A percentile compares a stretch with the other conserved stretches of the same genome.
These are phyloP conservation scores for Noccaea bulbosa DNA, from an alignment of 345 rosid genomes.

Conservation along the genomic window DNA sequence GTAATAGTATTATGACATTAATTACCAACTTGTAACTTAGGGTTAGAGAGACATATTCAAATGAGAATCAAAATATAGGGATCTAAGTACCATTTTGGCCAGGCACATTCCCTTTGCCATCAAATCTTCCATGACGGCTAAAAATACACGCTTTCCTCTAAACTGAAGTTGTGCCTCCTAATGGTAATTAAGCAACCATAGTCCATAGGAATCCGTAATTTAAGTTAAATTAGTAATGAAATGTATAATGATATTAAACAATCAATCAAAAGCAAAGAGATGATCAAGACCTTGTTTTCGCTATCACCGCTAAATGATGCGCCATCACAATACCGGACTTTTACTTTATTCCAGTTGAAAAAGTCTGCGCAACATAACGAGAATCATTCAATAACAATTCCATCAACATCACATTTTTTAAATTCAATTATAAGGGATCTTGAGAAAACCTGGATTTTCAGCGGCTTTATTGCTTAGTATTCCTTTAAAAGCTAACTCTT, in stretches of 20 bases:
- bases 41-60: neutral
- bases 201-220: neutral
- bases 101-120: constrained; percentile 66
- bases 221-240: neutral
- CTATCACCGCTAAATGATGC: constrained; percentile 82
- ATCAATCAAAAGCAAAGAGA: neutral
- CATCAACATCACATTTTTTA: constrained; percentile 3
- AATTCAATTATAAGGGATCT: neutral
- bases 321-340: constrained; percentile 91
- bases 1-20: too few species aligned
- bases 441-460: constrained; percentile 70
- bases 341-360: constrained; percentile 94
- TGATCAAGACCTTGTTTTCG: constrained; percentile 77
- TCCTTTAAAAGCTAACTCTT: constrained; percentile 61
- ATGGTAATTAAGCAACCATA: constrained; percentile 1
- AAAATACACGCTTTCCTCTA: constrained; percentile 84
- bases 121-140: constrained; percentile 79
- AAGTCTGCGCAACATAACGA: constrained; percentile 61
- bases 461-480: constrained; percentile 74
- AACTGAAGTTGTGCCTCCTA: constrained; percentile 82
- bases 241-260: neutral
- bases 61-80: neutral
- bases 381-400: neutral
- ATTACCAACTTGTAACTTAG: too few species aligned
- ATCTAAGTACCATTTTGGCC: constrained; percentile 62